phyloP scores from a whole-genome alignment of 371 early-diverging fungal species.

The Apophysomyces trapeziformis region DNA sequence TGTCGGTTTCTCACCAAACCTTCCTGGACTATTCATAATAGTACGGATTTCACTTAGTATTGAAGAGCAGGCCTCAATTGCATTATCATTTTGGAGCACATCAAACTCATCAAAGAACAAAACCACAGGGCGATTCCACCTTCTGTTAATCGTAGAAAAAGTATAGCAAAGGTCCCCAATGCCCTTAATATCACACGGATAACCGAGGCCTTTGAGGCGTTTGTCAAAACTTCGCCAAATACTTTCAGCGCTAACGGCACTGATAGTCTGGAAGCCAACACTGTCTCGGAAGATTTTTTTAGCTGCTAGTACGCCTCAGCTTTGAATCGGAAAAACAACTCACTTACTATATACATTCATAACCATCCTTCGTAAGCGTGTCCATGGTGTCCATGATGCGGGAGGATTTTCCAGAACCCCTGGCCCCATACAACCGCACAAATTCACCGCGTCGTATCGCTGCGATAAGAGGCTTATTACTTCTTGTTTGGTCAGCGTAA shows the following conservation, averaged over 20 bases:
- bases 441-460: conserved; percentile 14
- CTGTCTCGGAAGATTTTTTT: not conserved
- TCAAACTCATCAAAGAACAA: conserved; percentile 25
- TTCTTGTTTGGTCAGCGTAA: not conserved
- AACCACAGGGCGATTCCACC: conserved; percentile 17
- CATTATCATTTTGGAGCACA: conserved; percentile 3
- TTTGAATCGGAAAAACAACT: not conserved
- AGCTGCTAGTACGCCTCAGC: not conserved
- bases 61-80: conserved; percentile 12
- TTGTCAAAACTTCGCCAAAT: not conserved
- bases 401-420: conserved; percentile 26
- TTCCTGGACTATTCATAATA: not conserved
- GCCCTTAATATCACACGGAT: not conserved
- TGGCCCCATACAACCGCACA: conserved; percentile 19
- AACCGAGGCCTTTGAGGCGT: no score
- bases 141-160: not conserved
- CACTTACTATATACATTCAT: conserved; percentile 5
- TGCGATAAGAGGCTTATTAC: conserved; percentile 14
- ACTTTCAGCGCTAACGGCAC: not conserved
- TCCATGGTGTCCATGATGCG: conserved; percentile 24
- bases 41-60: conserved; percentile 1
- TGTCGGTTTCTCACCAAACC: not conserved
- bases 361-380: conserved; percentile 11
- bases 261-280: not conserved
- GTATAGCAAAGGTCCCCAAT: not conserved